Conservation (phyloP, 2,329 filamentous ascomycete species). For the Nakataea oryzae region DNA sequence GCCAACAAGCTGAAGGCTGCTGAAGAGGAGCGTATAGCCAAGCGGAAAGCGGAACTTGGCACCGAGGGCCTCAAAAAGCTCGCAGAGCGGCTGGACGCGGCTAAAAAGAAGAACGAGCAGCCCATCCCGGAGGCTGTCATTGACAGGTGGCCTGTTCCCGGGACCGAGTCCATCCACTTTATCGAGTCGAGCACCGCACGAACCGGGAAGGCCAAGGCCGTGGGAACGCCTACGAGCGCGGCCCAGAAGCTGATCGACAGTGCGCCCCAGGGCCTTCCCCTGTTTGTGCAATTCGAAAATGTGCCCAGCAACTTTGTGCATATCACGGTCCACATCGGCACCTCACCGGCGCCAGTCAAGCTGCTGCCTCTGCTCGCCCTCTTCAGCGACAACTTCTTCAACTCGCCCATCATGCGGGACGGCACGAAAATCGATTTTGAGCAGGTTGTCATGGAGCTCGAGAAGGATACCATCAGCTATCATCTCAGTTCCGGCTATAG, state of each 20-base stretch:
- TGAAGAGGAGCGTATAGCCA: conserved; percentile 68
- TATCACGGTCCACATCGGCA: conserved; percentile 71
- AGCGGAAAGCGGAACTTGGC: conserved; percentile 70
- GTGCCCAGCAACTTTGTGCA: conserved; percentile 90
- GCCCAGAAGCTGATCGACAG: conserved; percentile 69
- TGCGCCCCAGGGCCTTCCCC: conserved; percentile 46
- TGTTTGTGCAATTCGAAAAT: conserved; percentile 96
- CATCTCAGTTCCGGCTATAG: conserved; percentile 56
- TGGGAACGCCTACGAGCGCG: conserved; percentile 56
- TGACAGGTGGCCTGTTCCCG: conserved; percentile 70
- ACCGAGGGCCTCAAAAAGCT: conserved; percentile 70
- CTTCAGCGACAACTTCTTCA: conserved; percentile 91
- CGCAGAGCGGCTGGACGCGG: conserved; percentile 64
- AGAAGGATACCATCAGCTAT: conserved; percentile 85
- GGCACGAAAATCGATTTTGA: conserved; percentile 78
- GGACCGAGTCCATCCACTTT: conserved; percentile 87
- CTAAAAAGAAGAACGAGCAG: conserved; percentile 80
- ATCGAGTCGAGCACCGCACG: conserved; percentile 80
- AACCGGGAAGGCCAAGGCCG: conserved; percentile 63
- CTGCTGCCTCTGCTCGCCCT: conserved; percentile 76
- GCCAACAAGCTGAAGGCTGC: conserved; percentile 72
- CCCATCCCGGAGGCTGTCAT: conserved; percentile 77
- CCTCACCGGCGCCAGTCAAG: conserved; percentile 64
- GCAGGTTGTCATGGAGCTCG: conserved; percentile 81
- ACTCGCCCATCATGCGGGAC: conserved; percentile 70